phyloP scores from a whole-genome alignment of 768 basidiomycete species.

The Mycena epipterygia region DNA sequence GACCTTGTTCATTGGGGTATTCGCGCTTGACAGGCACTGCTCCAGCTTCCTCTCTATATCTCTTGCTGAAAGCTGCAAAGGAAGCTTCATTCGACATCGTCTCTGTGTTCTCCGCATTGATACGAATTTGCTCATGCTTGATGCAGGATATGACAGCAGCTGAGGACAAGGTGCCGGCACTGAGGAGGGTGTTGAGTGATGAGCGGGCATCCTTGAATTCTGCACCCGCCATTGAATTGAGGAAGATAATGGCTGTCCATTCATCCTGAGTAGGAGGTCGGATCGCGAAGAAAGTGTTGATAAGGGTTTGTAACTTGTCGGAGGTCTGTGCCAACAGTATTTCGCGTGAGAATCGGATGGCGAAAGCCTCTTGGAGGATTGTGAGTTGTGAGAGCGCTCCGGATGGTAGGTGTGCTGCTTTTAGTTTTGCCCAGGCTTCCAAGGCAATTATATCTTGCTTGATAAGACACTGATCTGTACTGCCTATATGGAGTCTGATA shows the following conservation, averaged over 20 bases:
- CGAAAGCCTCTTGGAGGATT: slow-evolving; percentile 8
- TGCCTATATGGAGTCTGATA: background rate
- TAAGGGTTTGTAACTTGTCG: background rate
- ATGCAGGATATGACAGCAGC: slow-evolving; percentile 5
- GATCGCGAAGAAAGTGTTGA: slow-evolving; percentile 14
- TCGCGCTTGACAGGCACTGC: background rate
- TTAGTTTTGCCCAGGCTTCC: background rate
- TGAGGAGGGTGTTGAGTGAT: slow-evolving; percentile 10
- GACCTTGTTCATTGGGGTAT: background rate
- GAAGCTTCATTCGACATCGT: background rate
- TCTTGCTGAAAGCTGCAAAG: background rate
- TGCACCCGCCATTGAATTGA: background rate
- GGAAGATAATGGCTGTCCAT: slow-evolving; percentile 5
- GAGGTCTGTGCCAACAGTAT: background rate
- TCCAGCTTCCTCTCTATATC: background rate
- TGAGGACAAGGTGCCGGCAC: slow-evolving; percentile 1
- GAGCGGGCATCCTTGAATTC: slow-evolving; percentile 13
- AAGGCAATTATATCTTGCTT: background rate
- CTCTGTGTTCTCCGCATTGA: slow-evolving; percentile 5
- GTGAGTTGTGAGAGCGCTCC: slow-evolving; percentile 14
- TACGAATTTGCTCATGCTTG: slow-evolving; percentile 20
- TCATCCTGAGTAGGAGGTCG: slow-evolving; percentile 6
- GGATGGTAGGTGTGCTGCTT: slow-evolving; percentile 1
- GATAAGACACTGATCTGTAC: slow-evolving; percentile 2
- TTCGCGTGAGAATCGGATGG: background rate